These are phyloP conservation scores for Wallacemonas collosoma DNA, from an alignment of 208 protist species.

Conservation along the genomic window DNA sequence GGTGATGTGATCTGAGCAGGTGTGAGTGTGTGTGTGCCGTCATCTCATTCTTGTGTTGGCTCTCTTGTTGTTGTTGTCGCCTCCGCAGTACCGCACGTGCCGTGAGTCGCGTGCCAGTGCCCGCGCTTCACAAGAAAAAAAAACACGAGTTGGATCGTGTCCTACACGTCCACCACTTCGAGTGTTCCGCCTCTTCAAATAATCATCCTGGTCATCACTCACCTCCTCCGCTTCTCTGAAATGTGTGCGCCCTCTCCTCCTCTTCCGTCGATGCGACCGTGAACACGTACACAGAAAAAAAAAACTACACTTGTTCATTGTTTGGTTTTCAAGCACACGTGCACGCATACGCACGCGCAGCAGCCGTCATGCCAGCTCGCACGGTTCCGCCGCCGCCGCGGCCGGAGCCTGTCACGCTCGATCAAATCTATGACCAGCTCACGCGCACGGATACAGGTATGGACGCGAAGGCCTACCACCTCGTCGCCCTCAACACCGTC, in stretches of 20 bases:
- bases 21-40: constrained; percentile 14
- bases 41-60: not conserved
- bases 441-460: constrained; percentile 38
- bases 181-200: too few relatives aligned
- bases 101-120: too few relatives aligned
- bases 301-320: not conserved
- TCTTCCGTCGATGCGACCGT: too few relatives aligned
- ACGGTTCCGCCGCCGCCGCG: constrained; percentile 62
- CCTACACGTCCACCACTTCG: too few relatives aligned
- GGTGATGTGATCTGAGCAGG: not conserved
- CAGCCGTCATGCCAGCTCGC: constrained; percentile 28
- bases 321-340: not conserved
- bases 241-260: too few relatives aligned
- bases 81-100: not conserved
- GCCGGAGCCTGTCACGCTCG: constrained; percentile 80
- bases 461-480: constrained; percentile 70
- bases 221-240: too few relatives aligned
- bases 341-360: not conserved
- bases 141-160: too few relatives aligned
- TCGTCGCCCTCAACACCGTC: constrained; percentile 78
- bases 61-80: constrained; percentile 11
- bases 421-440: constrained; percentile 73
- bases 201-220: too few relatives aligned
- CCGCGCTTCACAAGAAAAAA: too few relatives aligned
- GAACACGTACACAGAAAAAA: not conserved